Evolutionary conservation across 352 stramenopile genomes (phyloP).

Genomic region (Phytophthora citrophthora): DNA sequence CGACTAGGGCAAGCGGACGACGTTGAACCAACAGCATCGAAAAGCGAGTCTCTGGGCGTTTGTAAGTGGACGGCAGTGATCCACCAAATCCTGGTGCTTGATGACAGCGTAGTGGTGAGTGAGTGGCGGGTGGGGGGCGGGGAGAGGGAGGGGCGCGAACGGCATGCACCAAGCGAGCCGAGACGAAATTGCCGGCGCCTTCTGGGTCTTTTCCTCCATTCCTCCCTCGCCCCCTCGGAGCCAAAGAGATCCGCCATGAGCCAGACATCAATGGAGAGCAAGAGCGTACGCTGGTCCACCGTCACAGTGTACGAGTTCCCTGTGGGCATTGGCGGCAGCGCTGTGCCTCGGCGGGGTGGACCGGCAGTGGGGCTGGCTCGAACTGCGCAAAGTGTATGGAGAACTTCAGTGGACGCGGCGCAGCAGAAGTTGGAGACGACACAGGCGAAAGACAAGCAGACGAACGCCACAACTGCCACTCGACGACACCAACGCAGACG

Average conservation of each 20-base stretch:
- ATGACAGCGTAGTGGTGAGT: conserved; percentile 2
- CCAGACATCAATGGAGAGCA: conserved; percentile 1
- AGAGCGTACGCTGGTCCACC: conserved; percentile 51
- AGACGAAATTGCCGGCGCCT: conserved; percentile 13
- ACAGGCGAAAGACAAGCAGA: neutral
- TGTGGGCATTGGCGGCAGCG: conserved; percentile 13
- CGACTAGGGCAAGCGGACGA: conserved; percentile 19
- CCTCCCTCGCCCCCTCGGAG: neutral
- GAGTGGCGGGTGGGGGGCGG: conserved; percentile 8
- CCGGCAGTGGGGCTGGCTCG: conserved; percentile 42
- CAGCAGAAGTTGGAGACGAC: neutral
- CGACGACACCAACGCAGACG: conserved; percentile 9
- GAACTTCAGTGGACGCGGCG: conserved; percentile 28
- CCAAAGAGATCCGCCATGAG: neutral
- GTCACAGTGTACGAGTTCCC: conserved; percentile 67
- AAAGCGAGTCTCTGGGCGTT: conserved; percentile 4
- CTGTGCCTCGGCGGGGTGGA: conserved; percentile 48
- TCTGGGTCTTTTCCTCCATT: conserved; percentile 19
- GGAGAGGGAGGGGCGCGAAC: conserved; percentile 2
- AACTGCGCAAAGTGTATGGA: conserved; percentile 24
- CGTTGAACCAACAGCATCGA: conserved; percentile 5
- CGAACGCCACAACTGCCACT: neutral
- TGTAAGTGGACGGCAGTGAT: conserved; percentile 18
- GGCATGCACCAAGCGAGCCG: conserved; percentile 3
- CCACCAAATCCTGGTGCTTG: conserved; percentile 10